These are phyloP conservation scores for Violaceomyces palustris DNA, from an alignment of 1,284 basidiomycete genomes.

Conservation along the genomic window DNA sequence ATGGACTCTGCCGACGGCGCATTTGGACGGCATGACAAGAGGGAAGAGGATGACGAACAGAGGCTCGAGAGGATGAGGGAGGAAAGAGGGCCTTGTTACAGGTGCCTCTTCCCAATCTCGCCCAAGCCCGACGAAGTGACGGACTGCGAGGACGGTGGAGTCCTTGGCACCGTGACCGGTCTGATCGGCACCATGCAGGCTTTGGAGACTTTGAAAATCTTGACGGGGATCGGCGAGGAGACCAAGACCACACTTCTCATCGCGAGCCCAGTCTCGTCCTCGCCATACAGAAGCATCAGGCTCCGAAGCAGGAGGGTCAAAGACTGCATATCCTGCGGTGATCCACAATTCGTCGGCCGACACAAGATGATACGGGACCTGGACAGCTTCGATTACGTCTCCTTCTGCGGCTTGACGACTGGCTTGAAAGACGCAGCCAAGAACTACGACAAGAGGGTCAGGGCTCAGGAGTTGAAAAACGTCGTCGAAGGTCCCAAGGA, in stretches of 20 bases:
- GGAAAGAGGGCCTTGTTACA: conserved; percentile 85
- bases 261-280: conserved; percentile 65
- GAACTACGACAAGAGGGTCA: conserved; percentile 55
- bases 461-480: conserved; percentile 31
- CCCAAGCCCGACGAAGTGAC: conserved; percentile 45
- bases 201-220: conserved; percentile 71
- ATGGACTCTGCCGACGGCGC: background rate
- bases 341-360: conserved; percentile 10
- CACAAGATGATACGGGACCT: conserved; percentile 27
- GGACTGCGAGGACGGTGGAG: conserved; percentile 83
- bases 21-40: too few relatives aligned
- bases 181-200: conserved; percentile 88
- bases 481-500: too few relatives aligned
- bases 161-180: conserved; percentile 84
- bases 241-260: conserved; percentile 63
- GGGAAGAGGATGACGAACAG: too few relatives aligned
- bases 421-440: conserved; percentile 23
- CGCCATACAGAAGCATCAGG: conserved; percentile 77
- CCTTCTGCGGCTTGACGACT: conserved; percentile 56
- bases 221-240: conserved; percentile 36
- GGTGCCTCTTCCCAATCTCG: conserved; percentile 76
- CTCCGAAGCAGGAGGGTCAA: conserved; percentile 58
- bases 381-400: conserved; percentile 37
- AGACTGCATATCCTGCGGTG: conserved; percentile 43
- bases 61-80: conserved; percentile 19